Evolutionary conservation across 352 stramenopile genomes (phyloP).

Genomic region (Pythium angustatum): DNA sequence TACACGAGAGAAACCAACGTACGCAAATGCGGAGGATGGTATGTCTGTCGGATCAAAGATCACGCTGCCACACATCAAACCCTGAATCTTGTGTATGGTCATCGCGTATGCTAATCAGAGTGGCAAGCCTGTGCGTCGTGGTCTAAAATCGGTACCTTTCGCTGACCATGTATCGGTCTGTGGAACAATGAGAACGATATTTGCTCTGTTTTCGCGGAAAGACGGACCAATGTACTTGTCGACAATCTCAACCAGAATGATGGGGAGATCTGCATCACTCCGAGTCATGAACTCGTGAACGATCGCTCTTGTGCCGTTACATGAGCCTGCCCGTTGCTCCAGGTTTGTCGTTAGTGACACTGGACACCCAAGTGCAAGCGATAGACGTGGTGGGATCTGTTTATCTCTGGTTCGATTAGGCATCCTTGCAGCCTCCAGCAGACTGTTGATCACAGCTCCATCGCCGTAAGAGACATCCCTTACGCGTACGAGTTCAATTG

Average conservation of each 20-base stretch:
- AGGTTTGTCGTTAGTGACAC: slow-evolving; percentile 10
- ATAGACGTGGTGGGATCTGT: not conserved
- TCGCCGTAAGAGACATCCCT: too few species aligned
- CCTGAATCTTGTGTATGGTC: slow-evolving; percentile 18
- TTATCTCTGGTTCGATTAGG: too few species aligned
- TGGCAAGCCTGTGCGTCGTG: not conserved
- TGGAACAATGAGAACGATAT: too few species aligned
- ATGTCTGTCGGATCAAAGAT: slow-evolving; percentile 12
- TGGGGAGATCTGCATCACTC: not conserved
- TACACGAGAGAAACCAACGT: slow-evolving; percentile 11
- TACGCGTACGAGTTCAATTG: too few species aligned
- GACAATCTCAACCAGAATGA: slow-evolving; percentile 5
- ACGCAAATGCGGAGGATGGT: slow-evolving; percentile 9
- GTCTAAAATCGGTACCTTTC: too few species aligned
- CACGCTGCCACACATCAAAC: not conserved
- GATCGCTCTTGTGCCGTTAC: slow-evolving; percentile 5
- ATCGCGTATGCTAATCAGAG: slow-evolving; percentile 12
- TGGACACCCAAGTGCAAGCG: not conserved
- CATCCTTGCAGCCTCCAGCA: too few species aligned
- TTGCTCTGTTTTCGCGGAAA: too few species aligned
- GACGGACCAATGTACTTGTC: too few species aligned
- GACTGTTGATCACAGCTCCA: too few species aligned
- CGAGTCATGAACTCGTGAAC: slow-evolving; percentile 3
- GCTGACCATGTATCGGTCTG: too few species aligned
- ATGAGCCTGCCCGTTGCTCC: slow-evolving; percentile 1